Evolutionary conservation across 2,329 filamentous ascomycete species (phyloP), one percentile per base, ranked within the genome.

Genomic region (Aspergillus neoniger): DNA sequence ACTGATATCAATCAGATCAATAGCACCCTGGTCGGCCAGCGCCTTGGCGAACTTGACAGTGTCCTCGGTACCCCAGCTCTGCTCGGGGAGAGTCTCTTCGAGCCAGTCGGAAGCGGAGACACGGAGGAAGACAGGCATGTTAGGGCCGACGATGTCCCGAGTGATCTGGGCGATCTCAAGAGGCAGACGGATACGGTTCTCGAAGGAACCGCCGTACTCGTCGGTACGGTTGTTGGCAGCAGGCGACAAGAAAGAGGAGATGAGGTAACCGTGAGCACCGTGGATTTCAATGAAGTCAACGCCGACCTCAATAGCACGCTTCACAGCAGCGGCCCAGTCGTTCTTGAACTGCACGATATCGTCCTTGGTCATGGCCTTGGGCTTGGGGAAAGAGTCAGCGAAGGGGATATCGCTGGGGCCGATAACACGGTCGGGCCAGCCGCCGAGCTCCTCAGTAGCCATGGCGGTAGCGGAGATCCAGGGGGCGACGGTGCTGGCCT

Each of bases 1-100:
- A 67, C 88, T 92, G 59, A 96, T 86, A 73, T 97, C 93, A 30
- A 96, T 82, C 15, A 96, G 80, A 73, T 97, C 93, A 47, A 96
- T 84, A 6, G 68, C 65, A 30, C 93, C 93, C 12, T 83, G 80
- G 0, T 83, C 85, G 0, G 91, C 89, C 1, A 97, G 83, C 9
- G 89, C 79, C 71, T 81, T 72, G 0, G 90, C 88, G 1, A 95
- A 82, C 52, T 80, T 80, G 30, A 86, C 80, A 0, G 86, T 87
- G 57, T 94, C 83, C 15, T 86, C 82, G 2, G 86, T 66, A 0
- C 83, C 89, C 91, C 91, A 95, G 68, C 83, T 86, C 65, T 87
- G 83, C 10, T 81, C 77, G 19, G 81, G 73, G 38, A 80, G 81
- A 1, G 81, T 80, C 52, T 83, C 81, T 59, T 92, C 88, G 0